Percentiles rank a stretch among this genome's conserved stretches.
phyloP scores from a whole-genome alignment of 331 rosid species.

The Telfairia occidentalis region DNA sequence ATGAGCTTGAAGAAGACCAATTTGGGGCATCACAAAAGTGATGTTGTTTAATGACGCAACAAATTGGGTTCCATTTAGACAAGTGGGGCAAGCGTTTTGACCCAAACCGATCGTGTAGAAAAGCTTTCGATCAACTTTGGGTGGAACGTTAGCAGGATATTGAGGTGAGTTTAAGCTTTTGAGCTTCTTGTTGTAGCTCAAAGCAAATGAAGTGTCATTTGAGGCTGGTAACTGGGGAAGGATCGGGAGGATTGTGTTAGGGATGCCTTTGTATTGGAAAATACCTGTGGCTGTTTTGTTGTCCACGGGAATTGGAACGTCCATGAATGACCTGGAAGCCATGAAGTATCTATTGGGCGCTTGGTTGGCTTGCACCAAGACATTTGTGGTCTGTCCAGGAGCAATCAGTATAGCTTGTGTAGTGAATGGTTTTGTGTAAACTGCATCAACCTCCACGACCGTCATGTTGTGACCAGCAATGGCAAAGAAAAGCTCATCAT shows the following conservation, averaged over 20 bases:
- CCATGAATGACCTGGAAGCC: conserved; percentile 51
- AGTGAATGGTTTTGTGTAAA: conserved; percentile 58
- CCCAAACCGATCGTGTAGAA: conserved; percentile 55
- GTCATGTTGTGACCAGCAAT: conserved; percentile 61
- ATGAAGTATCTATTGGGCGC: conserved; percentile 46
- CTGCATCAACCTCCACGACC: conserved; percentile 73
- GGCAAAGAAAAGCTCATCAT: conserved; percentile 64
- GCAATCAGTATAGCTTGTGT: conserved; percentile 51
- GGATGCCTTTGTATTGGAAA: conserved; percentile 53
- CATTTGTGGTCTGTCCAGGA: conserved; percentile 74
- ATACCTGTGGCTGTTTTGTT: conserved; percentile 61
- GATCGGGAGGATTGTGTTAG: conserved; percentile 43
- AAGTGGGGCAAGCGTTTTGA: conserved; percentile 41
- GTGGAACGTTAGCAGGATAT: conserved; percentile 63
- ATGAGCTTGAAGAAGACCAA: conserved; percentile 68
- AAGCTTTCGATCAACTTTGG: conserved; percentile 51
- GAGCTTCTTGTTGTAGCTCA: conserved; percentile 39
- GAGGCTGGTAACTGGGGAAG: conserved; percentile 47
- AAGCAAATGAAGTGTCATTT: conserved; percentile 47
- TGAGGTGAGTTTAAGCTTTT: conserved; percentile 41
- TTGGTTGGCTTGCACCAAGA: conserved; percentile 45
- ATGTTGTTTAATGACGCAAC: conserved; percentile 64
- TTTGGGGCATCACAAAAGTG: conserved; percentile 54
- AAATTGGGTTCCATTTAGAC: conserved; percentile 55
- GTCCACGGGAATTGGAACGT: conserved; percentile 52